These are phyloP conservation scores for Colletotrichum graminicola DNA, from an alignment of 2,329 filamentous ascomycete species.

Conservation along the genomic window DNA sequence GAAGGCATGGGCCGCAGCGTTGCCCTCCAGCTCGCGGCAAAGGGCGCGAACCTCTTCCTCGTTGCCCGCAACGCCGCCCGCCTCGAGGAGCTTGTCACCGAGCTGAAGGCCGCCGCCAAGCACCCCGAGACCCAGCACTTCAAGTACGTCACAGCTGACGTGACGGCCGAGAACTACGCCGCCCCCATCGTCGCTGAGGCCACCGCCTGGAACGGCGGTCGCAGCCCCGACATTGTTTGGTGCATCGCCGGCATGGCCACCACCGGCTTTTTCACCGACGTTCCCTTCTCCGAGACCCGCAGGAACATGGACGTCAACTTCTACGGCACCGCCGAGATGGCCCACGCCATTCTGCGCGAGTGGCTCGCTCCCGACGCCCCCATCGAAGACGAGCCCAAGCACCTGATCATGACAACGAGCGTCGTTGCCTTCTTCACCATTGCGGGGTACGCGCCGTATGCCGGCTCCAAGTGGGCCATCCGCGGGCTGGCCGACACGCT, in stretches of 20 bases:
- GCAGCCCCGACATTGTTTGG: constrained; percentile 88
- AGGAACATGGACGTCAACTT: constrained; percentile 94
- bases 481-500: constrained; percentile 86
- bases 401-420: constrained; percentile 90
- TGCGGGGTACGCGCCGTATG: constrained; percentile 86
- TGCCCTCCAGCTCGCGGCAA: constrained; percentile 79
- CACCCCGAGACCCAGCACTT: constrained; percentile 79
- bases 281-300: constrained; percentile 73
- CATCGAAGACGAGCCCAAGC: constrained; percentile 67
- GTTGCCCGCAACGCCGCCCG: constrained; percentile 83
- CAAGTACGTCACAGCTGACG: constrained; percentile 85
- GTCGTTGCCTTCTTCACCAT: constrained; percentile 80
- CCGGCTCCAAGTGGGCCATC: constrained; percentile 87
- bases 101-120: constrained; percentile 75
- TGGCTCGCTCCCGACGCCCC: constrained; percentile 73
- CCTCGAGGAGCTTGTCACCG: constrained; percentile 72
- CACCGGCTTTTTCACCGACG: constrained; percentile 84
- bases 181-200: constrained; percentile 77
- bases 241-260: constrained; percentile 82
- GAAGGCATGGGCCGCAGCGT: constrained; percentile 89
- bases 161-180: constrained; percentile 78
- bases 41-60: constrained; percentile 89
- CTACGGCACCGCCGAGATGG: constrained; percentile 87
- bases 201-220: constrained; percentile 81
- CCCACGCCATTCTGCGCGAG: constrained; percentile 79